These are phyloP conservation scores for Apiotrichum montevideense DNA, from an alignment of 1,284 basidiomycete genomes.

Conservation along the genomic window DNA sequence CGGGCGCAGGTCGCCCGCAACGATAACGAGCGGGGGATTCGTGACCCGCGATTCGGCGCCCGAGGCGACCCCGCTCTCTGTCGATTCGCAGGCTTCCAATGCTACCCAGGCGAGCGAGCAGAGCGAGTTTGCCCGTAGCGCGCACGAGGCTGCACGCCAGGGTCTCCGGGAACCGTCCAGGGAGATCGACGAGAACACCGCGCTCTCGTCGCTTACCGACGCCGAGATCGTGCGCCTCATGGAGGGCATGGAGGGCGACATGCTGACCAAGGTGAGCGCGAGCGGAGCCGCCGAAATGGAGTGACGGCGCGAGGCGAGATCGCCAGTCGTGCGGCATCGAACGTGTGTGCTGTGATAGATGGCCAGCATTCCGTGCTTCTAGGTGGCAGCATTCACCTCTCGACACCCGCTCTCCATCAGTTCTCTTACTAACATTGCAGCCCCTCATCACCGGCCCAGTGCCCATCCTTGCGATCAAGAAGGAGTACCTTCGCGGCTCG, in stretches of 20 bases:
- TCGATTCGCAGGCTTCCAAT: too few relatives aligned
- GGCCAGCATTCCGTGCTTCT: too few relatives aligned
- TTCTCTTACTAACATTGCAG: slow-evolving; percentile 14
- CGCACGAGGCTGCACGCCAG: slow-evolving; percentile 10
- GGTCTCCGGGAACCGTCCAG: slow-evolving; percentile 10
- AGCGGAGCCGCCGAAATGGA: neutral
- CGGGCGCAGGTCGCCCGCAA: too few relatives aligned
- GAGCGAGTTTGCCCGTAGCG: slow-evolving; percentile 7
- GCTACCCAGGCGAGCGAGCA: too few relatives aligned
- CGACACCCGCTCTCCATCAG: too few relatives aligned
- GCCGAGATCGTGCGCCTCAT: slow-evolving; percentile 45
- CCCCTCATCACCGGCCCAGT: slow-evolving; percentile 46
- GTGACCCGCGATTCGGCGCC: too few relatives aligned
- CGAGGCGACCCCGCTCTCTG: too few relatives aligned
- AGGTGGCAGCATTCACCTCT: too few relatives aligned
- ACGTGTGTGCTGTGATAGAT: neutral
- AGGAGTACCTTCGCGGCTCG: slow-evolving; percentile 60
- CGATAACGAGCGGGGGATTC: too few relatives aligned
- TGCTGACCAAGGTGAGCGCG: slow-evolving; percentile 27
- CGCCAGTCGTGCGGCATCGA: too few relatives aligned
- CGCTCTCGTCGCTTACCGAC: slow-evolving; percentile 43
- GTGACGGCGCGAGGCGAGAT: neutral
- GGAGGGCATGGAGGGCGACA: slow-evolving; percentile 38
- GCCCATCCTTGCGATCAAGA: slow-evolving; percentile 36
- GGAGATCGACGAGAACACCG: slow-evolving; percentile 45